Base-by-base conservation (phyloP, 345 rosid genomes). In the Triadica sebifera region DNA sequence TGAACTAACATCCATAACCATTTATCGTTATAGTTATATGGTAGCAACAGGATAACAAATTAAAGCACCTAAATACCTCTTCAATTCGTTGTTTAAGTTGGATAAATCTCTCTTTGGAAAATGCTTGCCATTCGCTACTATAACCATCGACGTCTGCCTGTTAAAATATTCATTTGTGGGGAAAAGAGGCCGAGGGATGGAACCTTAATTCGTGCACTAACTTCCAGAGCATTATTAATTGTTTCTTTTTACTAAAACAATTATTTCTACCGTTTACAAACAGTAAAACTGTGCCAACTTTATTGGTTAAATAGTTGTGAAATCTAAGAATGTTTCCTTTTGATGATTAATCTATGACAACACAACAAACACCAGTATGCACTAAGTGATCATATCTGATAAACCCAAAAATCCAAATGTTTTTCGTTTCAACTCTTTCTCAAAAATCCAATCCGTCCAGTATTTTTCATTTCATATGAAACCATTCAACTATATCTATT, bases 1-100 rank as follows among this genome's bases (percentile, higher is more conserved):
- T 37, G 29, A 49, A 29, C 16, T 25, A 16, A 50, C 41, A 53
- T 5, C 25, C 5, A 20, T 6, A 60, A 45, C 29, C 16, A n/a
- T n/a, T n/a, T n/a, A n/a, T n/a, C n/a, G n/a, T n/a, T n/a, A n/a
- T n/a, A n/a, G n/a, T n/a, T n/a, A n/a, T n/a, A n/a, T n/a, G n/a
- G n/a, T n/a, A n/a, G n/a, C n/a, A n/a, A n/a, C n/a, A n/a, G n/a
- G n/a, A 37, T 16, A 38, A 41, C 29, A 43, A 58, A 67, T 49
- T 25, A 24, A 37, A 38, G 29, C 37, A 62, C 43, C 4, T 39
- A 17, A 38, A 50, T 60, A 92, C 97, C 93, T 94, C 93, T 85
- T 87, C 85, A 50, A 89, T 74, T 79, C 98, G 84, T 49, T 81
- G 86, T 77, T 80, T 86, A 74, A 92, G 90, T 67, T 84, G 76